Base-by-base conservation (phyloP, 768 basidiomycete genomes). In the Mycena haematopus region DNA sequence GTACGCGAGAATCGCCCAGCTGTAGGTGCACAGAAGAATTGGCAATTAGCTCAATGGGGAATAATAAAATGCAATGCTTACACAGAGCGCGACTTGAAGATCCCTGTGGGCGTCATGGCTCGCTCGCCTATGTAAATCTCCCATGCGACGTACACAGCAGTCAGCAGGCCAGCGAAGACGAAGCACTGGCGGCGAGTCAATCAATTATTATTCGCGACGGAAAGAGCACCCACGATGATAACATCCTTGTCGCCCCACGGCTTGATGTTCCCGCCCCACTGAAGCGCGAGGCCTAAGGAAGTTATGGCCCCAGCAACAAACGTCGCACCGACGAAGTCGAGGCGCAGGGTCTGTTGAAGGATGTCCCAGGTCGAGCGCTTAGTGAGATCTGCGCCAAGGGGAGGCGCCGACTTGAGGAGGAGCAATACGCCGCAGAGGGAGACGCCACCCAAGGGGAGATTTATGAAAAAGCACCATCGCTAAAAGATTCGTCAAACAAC, bases 191-290 rank as follows among this genome's bases (percentile, higher is more conserved):
- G 13, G 19, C 17, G 17, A 42, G 4, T 31, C 29, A 31, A 31
- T 9, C 6, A 31, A 31, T 9, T 31, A 31, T 31, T 31, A 31
- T 31, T 31, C 29, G 9, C 29, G 29, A 38, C 6, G 15, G 38
- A 17, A 38, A 13, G 9, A 9, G 36, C 11, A 42, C 7, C 7
- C 11, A 52, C 50, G 31, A 52, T 52, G 17, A 52, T 52, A 33
- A 52, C 31, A 9, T 11, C 29, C 50, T 52, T 52, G 31, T 52
- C 50, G 50, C 50, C 33, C 50, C 50, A 52, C 21, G 21, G 15
- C 50, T 24, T 42, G 19, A 19, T 42, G 40, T 42, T 42, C 19
- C 40, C 40, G 17, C 40, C 40, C 40, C 40, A 42, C 21, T 52
- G 50, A 5, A 52, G 50, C 3, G 50, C 29, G 17, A 52, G 50